Conservation (phyloP, 371 early-diverging fungal genomes). For the Chytridium lagenaria region DNA sequence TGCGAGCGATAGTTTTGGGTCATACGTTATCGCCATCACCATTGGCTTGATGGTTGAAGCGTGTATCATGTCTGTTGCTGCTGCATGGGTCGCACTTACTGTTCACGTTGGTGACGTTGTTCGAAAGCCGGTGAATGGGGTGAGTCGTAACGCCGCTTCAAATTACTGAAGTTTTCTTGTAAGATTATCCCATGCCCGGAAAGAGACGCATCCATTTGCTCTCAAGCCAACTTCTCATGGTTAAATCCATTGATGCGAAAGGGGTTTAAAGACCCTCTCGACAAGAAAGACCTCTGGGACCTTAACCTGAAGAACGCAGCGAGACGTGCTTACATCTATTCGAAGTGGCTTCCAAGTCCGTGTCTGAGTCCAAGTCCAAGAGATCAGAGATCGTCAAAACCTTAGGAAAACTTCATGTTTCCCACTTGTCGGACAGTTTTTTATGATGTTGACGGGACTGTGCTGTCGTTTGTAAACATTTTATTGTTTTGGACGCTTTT, state of each 20-base stretch:
- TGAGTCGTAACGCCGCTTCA: too few relatives aligned
- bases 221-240: slow-evolving; percentile 76
- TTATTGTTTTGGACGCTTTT: slow-evolving; percentile 51
- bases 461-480: slow-evolving; percentile 37
- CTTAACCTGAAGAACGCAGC: slow-evolving; percentile 13
- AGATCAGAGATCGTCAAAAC: slow-evolving; percentile 2
- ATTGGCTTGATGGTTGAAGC: neutral
- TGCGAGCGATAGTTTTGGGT: neutral
- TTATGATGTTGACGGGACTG: slow-evolving; percentile 27
- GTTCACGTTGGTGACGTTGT: neutral
- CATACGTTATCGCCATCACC: neutral
- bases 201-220: slow-evolving; percentile 60
- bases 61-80: neutral
- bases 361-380: neutral
- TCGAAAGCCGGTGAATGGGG: slow-evolving; percentile 3
- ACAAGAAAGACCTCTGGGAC: slow-evolving; percentile 41
- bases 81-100: neutral
- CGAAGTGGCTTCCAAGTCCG: slow-evolving; percentile 1
- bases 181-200: slow-evolving; percentile 29
- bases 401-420: slow-evolving; percentile 15
- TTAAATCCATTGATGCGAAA: slow-evolving; percentile 69
- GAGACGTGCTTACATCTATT: neutral
- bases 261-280: slow-evolving; percentile 64
- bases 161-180: too few relatives aligned
- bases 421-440: slow-evolving; percentile 21